A percentile compares a stretch with the other conserved stretches of the same genome.
These are phyloP conservation scores for Aurantiochytrium sp. DNA, from an alignment of 108 stramenopile species.

Conservation along the genomic window DNA sequence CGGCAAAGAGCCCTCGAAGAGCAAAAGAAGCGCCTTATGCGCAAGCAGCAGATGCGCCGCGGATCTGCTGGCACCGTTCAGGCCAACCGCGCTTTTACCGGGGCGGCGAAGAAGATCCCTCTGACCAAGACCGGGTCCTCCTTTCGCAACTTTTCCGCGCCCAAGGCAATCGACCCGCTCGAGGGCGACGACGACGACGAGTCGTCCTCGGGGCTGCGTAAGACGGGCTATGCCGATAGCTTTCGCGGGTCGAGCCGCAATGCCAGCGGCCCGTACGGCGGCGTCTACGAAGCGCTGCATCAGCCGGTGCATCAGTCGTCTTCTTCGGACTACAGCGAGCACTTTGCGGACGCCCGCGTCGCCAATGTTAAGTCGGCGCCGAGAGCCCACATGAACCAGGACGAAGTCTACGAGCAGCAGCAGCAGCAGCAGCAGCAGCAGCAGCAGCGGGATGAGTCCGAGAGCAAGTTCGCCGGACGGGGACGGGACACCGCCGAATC, in stretches of 20 bases:
- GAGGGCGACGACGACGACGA: conserved; percentile 15
- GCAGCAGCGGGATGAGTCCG: not conserved
- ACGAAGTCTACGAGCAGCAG: not conserved
- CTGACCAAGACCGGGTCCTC: not conserved
- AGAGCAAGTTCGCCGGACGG: not conserved
- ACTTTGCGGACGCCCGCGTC: not conserved
- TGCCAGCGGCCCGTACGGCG: not conserved
- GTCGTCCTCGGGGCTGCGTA: not conserved
- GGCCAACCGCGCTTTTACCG: not conserved
- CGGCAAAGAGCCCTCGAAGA: not conserved
- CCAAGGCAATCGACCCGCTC: conserved; percentile 18
- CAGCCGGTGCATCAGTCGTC: not conserved
- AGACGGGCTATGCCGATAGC: conserved; percentile 10
- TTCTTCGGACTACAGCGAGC: not conserved
- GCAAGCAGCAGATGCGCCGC: conserved; percentile 8
- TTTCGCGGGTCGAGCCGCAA: conserved; percentile 11
- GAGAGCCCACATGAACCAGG: not conserved
- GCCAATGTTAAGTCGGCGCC: not conserved
- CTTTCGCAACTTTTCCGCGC: conserved; percentile 14
- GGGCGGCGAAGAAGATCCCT: not conserved
- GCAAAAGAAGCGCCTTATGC: not conserved
- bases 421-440: too few species aligned
- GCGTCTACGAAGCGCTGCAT: not conserved
- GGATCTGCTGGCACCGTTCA: not conserved
- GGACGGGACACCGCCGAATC: not conserved